Conservation (phyloP, 805 yeast species). For the Starmera dryadoides region DNA sequence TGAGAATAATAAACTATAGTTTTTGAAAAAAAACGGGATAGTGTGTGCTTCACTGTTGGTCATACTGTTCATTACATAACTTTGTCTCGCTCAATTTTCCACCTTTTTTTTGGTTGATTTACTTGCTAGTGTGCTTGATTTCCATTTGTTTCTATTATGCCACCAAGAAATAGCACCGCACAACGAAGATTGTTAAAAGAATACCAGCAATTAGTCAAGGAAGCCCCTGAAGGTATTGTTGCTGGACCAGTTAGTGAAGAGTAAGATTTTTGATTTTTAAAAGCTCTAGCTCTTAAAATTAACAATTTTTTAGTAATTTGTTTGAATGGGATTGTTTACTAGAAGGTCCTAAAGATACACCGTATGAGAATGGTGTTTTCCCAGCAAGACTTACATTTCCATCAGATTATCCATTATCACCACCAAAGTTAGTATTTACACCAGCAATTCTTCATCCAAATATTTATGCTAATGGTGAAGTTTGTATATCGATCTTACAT, state of each 20-base stretch:
- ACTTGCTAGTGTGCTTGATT: too few species aligned
- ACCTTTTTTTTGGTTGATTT: too few species aligned
- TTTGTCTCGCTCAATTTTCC: too few species aligned
- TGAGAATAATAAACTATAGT: too few species aligned
- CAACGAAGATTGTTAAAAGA: conserved; percentile 84
- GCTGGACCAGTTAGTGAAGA: conserved; percentile 85
- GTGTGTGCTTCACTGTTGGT: too few species aligned
- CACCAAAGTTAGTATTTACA: conserved; percentile 68
- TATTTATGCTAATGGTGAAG: conserved; percentile 89
- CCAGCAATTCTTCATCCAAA: conserved; percentile 91
- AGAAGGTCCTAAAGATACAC: conserved; percentile 79
- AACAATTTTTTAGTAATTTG: conserved; percentile 36
- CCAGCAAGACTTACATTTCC: conserved; percentile 72
- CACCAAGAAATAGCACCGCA: conserved; percentile 48
- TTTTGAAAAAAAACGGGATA: too few species aligned
- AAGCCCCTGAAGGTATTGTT: conserved; percentile 90
- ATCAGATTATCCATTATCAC: conserved; percentile 73
- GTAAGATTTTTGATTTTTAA: conserved; percentile 12
- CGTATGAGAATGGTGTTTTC: conserved; percentile 84
- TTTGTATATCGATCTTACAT: conserved; percentile 91
- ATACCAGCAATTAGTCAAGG: conserved; percentile 75
- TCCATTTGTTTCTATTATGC: too few species aligned
- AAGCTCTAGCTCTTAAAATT: too few species aligned
- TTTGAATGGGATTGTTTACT: conserved; percentile 80
- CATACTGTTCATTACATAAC: too few species aligned